These are phyloP conservation scores for Penicillium nucicola DNA, from an alignment of 495 filamentous ascomycete species.

Conservation along the genomic window DNA sequence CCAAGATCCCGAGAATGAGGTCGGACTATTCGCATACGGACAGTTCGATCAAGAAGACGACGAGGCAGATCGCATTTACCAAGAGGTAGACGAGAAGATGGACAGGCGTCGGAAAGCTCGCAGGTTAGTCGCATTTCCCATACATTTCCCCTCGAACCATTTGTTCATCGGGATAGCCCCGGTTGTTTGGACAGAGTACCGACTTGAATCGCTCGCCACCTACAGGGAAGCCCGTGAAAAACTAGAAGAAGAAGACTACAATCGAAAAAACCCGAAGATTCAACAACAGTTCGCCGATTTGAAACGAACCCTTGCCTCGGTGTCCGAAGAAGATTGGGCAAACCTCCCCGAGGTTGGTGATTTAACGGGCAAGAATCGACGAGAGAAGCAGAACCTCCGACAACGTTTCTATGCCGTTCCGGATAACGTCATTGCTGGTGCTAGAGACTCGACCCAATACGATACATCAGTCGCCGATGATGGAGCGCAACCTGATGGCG, in stretches of 20 bases:
- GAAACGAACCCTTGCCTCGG: slow-evolving; percentile 80
- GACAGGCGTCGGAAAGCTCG: slow-evolving; percentile 77
- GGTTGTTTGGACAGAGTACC: slow-evolving; percentile 79
- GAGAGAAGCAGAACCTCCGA: slow-evolving; percentile 75
- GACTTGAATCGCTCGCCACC: slow-evolving; percentile 63
- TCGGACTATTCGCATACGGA: slow-evolving; percentile 89
- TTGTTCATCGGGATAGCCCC: slow-evolving; percentile 66
- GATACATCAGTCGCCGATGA: slow-evolving; percentile 83
- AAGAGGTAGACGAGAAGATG: slow-evolving; percentile 95
- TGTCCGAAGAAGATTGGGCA: slow-evolving; percentile 96
- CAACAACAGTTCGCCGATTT: slow-evolving; percentile 97
- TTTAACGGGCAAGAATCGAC: slow-evolving; percentile 86
- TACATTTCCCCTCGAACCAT: slow-evolving; percentile 37
- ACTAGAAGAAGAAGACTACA: slow-evolving; percentile 89
- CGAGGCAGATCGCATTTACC: slow-evolving; percentile 93
- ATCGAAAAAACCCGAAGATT: slow-evolving; percentile 95
- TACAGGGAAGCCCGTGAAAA: slow-evolving; percentile 93
- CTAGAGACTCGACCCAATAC: slow-evolving; percentile 73
- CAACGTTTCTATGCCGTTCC: slow-evolving; percentile 95
- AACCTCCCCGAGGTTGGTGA: slow-evolving; percentile 94
- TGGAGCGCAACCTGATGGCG: slow-evolving; percentile 48
- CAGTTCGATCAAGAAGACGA: slow-evolving; percentile 96
- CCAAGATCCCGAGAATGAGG: slow-evolving; percentile 96
- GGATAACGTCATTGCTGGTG: slow-evolving; percentile 90
- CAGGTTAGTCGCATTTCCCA: slow-evolving; percentile 69